Evolutionary conservation across 202 grass and related monocot genomes (phyloP).

Genomic region (Carex sylvatica): DNA sequence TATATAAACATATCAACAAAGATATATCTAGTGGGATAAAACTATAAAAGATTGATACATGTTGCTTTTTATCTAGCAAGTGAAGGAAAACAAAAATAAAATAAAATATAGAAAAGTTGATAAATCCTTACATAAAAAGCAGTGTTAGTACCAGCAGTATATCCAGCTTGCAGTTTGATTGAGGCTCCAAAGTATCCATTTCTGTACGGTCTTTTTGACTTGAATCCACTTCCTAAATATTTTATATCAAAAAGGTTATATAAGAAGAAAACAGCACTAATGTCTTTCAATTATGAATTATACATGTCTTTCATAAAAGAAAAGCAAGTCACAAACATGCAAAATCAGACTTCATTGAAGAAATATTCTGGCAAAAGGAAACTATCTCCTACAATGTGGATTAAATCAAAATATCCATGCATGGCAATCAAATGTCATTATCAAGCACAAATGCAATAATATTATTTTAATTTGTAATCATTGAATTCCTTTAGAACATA

Average conservation of each 20-base stretch:
- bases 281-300: background rate
- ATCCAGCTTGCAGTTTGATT: constrained; percentile 73
- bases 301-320: background rate
- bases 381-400: background rate
- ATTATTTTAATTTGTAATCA: background rate
- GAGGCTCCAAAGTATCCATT: constrained; percentile 87
- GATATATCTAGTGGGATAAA: no score
- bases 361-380: background rate
- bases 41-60: background rate
- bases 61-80: background rate
- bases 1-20: background rate
- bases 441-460: background rate
- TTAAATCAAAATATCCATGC: background rate
- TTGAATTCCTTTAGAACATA: background rate
- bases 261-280: background rate
- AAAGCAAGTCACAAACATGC: background rate
- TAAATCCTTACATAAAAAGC: constrained; percentile 61
- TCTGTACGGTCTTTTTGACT: constrained; percentile 66
- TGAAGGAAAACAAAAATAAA: background rate
- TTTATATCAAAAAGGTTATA: background rate
- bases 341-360: background rate
- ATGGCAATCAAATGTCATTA: background rate
- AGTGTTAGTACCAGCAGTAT: constrained; percentile 86
- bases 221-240: constrained; percentile 74
- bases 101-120: background rate